Conservation (phyloP, 257 asterid species). For the Solanum rostratum region DNA sequence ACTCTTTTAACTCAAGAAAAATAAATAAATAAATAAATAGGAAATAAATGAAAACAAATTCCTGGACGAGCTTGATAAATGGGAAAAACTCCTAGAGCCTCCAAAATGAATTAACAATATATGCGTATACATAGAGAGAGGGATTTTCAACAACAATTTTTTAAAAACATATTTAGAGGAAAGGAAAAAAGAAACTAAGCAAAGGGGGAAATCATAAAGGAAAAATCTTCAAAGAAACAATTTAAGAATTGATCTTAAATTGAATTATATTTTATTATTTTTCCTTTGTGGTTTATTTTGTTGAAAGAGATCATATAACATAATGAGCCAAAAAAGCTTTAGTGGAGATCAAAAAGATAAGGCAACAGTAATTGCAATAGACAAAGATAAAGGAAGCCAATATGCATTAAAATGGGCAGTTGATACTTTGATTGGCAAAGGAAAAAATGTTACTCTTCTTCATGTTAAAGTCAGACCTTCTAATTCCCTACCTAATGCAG, state of each 20-base stretch:
- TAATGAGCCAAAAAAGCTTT: slow-evolving; percentile 24
- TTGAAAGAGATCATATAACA: neutral
- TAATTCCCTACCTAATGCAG: slow-evolving; percentile 27
- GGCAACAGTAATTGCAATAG: slow-evolving; percentile 64
- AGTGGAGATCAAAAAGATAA: slow-evolving; percentile 24
- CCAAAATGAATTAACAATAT: neutral
- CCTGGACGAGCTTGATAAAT: slow-evolving; percentile 1
- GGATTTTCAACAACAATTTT: neutral
- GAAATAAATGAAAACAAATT: neutral
- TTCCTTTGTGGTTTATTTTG: neutral
- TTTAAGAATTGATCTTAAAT: neutral
- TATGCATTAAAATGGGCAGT: slow-evolving; percentile 96
- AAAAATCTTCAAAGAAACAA: neutral
- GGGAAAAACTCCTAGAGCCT: neutral
- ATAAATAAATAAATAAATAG: neutral
- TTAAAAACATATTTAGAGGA: neutral
- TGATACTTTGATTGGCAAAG: slow-evolving; percentile 61
- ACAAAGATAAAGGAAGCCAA: slow-evolving; percentile 91
- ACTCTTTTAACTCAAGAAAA: neutral
- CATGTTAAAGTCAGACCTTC: slow-evolving; percentile 46
- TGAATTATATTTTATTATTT: neutral
- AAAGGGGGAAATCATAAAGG: neutral
- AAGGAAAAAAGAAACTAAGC: neutral
- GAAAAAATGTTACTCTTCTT: slow-evolving; percentile 63
- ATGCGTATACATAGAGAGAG: neutral